A percentile compares a stretch with the other conserved stretches of the same genome.
Conservation (phyloP, 2,329 filamentous ascomycete genomes). For the Paecilomyces niveus region DNA sequence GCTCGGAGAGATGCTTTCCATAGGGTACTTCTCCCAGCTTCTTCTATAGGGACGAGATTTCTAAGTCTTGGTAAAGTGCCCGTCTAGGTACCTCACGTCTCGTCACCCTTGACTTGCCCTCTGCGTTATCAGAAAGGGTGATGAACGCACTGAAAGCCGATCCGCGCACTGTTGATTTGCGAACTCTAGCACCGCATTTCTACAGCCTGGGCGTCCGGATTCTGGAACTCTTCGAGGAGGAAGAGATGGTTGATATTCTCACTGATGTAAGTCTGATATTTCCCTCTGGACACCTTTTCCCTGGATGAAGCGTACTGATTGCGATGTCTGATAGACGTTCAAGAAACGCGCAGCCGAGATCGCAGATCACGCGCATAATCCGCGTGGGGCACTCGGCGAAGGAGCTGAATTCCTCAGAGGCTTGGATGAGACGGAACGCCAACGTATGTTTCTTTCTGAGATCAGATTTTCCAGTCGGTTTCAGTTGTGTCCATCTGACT, state of each 20-base stretch:
- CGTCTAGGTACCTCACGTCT: slow-evolving; percentile 49
- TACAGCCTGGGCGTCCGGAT: slow-evolving; percentile 80
- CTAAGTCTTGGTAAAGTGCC: slow-evolving; percentile 20
- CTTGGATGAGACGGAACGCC: slow-evolving; percentile 82
- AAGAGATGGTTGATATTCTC: slow-evolving; percentile 67
- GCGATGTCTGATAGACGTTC: slow-evolving; percentile 55
- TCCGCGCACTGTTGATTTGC: slow-evolving; percentile 73
- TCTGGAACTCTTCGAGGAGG: slow-evolving; percentile 85
- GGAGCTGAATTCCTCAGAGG: slow-evolving; percentile 78
- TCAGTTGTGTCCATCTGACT: not conserved
- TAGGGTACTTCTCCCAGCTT: slow-evolving; percentile 30
- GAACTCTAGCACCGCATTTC: slow-evolving; percentile 77
- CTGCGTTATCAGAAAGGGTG: slow-evolving; percentile 69
- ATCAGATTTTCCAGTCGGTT: not conserved
- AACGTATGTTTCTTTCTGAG: slow-evolving; percentile 37
- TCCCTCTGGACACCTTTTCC: not conserved
- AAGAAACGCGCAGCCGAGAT: slow-evolving; percentile 74
- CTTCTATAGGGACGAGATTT: not conserved
- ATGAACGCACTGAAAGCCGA: slow-evolving; percentile 88
- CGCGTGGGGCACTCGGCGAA: slow-evolving; percentile 59
- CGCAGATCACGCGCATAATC: slow-evolving; percentile 81
- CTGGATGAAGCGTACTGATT: not conserved
- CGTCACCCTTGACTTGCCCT: slow-evolving; percentile 73
- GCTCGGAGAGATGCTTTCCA: slow-evolving; percentile 81
- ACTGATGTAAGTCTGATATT: slow-evolving; percentile 36